Percentiles rank a stretch among this genome's conserved stretches.
Evolutionary conservation across 2,329 filamentous ascomycete species (phyloP).

Genomic region (Ophiobolus disseminans): DNA sequence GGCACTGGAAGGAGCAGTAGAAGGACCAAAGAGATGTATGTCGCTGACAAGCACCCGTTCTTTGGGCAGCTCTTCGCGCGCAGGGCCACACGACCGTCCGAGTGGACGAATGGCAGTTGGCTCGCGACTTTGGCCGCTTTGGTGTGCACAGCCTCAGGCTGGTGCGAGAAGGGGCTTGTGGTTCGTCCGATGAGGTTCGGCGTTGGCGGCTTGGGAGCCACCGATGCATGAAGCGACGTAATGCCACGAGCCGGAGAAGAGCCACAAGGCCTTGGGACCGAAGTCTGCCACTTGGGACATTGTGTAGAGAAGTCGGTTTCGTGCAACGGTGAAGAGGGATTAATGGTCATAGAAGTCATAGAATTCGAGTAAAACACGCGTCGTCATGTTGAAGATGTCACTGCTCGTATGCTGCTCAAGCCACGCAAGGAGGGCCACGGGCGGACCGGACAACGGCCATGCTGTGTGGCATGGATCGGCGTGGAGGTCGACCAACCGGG

Average conservation of each 20-base stretch:
- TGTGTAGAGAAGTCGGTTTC: constrained; percentile 1
- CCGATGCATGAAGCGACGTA: constrained; percentile 23
- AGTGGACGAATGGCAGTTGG: constrained; percentile 8
- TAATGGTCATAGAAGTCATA: no score
- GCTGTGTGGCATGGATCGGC: not conserved
- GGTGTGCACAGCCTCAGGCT: constrained; percentile 24
- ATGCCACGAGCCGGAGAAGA: constrained; percentile 12
- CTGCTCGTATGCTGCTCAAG: no score
- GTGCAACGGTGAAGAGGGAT: no score
- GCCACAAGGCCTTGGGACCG: not conserved
- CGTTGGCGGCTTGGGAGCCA: constrained; percentile 12
- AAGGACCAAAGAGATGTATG: not conserved
- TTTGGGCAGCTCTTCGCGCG: constrained; percentile 4
- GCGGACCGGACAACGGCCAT: not conserved
- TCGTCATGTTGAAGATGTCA: no score
- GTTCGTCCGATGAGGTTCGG: constrained; percentile 20
- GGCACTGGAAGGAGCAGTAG: not conserved
- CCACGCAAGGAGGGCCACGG: no score
- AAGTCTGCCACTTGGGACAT: not conserved
- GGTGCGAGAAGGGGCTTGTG: constrained; percentile 14
- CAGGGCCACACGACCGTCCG: not conserved
- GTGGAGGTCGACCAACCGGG: not conserved
- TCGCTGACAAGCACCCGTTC: not conserved
- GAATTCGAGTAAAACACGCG: no score
- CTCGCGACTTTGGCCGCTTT: constrained; percentile 9